Conservation (phyloP, 1,284 basidiomycete genomes). For the Trichosporon sp. region DNA sequence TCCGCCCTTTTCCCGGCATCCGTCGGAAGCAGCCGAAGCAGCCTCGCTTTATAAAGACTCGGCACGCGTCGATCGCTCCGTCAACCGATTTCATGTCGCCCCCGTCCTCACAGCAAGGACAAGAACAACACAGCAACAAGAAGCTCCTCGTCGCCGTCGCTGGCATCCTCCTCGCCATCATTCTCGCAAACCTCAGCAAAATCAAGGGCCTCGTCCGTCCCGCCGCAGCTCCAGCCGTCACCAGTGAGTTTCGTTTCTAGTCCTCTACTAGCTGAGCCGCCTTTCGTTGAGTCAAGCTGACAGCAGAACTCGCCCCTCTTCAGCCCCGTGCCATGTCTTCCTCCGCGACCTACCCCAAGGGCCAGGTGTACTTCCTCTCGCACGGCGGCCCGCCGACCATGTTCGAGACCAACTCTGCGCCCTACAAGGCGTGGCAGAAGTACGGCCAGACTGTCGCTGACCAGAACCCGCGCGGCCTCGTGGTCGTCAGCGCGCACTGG, state of each 20-base stretch:
- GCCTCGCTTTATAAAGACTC: background rate
- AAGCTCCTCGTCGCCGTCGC: background rate
- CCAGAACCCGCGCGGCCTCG: constrained; percentile 44
- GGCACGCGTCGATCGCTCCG: background rate
- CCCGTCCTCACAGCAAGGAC: background rate
- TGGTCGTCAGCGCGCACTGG: constrained; percentile 53
- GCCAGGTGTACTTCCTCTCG: constrained; percentile 46
- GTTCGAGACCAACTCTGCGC: constrained; percentile 42
- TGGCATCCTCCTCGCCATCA: background rate
- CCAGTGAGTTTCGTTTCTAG: background rate
- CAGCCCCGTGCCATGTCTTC: background rate
- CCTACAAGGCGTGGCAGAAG: constrained; percentile 50
- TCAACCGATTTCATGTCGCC: background rate
- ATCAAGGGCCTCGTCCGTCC: background rate
- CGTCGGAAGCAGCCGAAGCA: constrained; percentile 1
- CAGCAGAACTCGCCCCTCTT: background rate
- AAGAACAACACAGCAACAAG: background rate
- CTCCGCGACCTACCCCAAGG: constrained; percentile 9
- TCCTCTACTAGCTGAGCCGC: no score
- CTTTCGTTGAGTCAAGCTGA: background rate
- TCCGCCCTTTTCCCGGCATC: constrained; percentile 1
- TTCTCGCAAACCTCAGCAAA: background rate
- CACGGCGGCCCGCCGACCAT: constrained; percentile 51
- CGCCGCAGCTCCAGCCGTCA: background rate
- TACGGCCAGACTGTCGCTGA: constrained; percentile 40